Evolutionary conservation across 306 rosid species (phyloP).

Genomic region (Fragaria ananassa): DNA sequence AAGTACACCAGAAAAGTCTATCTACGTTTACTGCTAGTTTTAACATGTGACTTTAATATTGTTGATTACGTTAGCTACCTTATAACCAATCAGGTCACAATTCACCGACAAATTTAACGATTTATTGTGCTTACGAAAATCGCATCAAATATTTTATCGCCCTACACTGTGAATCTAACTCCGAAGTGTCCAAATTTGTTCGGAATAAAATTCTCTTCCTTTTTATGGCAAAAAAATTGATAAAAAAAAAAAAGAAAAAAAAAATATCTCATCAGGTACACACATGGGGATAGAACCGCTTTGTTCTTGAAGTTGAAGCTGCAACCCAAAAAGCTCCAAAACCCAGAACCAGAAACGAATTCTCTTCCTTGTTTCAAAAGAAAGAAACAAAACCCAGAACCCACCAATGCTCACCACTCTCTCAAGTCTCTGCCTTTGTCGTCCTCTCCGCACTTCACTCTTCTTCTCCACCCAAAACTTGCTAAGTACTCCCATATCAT

Average conservation of each 20-base stretch:
- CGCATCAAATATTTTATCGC: too few relatives aligned
- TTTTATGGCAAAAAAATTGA: not conserved
- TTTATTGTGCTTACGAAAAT: too few relatives aligned
- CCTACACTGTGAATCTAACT: too few relatives aligned
- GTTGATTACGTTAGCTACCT: too few relatives aligned
- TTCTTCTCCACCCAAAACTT: slow-evolving; percentile 32
- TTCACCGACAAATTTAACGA: too few relatives aligned
- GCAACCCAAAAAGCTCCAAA: not conserved
- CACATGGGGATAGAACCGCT: not conserved
- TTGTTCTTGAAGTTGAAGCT: not conserved
- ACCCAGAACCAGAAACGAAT: slow-evolving; percentile 4
- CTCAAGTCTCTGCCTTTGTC: slow-evolving; percentile 22
- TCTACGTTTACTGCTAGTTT: too few relatives aligned
- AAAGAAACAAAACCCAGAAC: not conserved
- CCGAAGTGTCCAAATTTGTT: too few relatives aligned
- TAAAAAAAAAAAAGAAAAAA: not conserved
- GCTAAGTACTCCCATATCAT: slow-evolving; percentile 14
- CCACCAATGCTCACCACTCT: slow-evolving; percentile 3
- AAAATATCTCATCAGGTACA: not conserved
- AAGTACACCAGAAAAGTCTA: too few relatives aligned
- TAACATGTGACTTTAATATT: too few relatives aligned
- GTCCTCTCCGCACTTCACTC: slow-evolving; percentile 28
- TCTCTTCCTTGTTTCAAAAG: not conserved
- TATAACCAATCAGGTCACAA: too few relatives aligned
- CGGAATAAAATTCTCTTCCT: too few relatives aligned